A percentile compares a stretch with the other conserved stretches of the same genome.
These are phyloP conservation scores for Eucalyptus polybractea DNA, from an alignment of 345 rosid species.

Conservation along the genomic window DNA sequence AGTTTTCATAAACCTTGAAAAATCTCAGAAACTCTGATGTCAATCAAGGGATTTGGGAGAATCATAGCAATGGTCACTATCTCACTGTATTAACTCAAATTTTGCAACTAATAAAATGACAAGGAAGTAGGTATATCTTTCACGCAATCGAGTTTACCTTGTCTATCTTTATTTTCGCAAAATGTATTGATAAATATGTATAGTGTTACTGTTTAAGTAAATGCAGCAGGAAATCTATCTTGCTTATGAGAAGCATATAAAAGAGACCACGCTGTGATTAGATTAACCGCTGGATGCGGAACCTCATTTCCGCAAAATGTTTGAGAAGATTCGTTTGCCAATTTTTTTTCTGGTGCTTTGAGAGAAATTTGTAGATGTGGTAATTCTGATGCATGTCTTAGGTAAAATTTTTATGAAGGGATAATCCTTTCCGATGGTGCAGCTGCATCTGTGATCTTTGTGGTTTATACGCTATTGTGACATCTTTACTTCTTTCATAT, in stretches of 20 bases:
- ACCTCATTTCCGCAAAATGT: background rate
- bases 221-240: background rate
- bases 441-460: background rate
- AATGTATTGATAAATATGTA: background rate
- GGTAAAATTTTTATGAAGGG: background rate
- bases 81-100: background rate
- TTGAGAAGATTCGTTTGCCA: background rate
- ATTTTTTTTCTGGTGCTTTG: background rate
- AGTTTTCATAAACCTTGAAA: background rate
- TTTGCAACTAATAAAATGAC: background rate
- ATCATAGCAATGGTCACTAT: background rate
- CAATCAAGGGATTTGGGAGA: background rate
- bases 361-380: background rate
- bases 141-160: background rate
- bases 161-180: background rate
- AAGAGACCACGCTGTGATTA: background rate
- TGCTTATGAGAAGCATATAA: background rate
- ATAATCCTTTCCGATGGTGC: background rate
- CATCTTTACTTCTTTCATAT: background rate
- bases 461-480: background rate
- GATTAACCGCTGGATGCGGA: background rate
- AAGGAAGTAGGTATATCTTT: background rate
- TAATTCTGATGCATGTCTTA: background rate
- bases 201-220: background rate
- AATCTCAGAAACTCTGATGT: background rate